These are phyloP conservation scores for Pseudogymnoascus sp. DNA, from an alignment of 2,329 filamentous ascomycete genomes.

Conservation along the genomic window DNA sequence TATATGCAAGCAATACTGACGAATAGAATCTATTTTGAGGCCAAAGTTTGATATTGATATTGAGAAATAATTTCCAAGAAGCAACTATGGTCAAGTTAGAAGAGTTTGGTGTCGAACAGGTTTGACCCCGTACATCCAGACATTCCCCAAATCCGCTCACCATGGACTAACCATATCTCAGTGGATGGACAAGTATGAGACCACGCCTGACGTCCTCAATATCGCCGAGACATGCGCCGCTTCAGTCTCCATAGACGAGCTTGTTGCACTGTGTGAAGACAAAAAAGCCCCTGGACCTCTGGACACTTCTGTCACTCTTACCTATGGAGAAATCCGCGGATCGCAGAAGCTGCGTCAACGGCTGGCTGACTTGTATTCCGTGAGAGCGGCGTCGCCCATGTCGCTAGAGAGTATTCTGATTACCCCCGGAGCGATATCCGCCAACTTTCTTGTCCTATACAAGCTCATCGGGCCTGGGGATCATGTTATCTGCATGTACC, in stretches of 20 bases:
- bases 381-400: constrained; percentile 40
- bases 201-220: constrained; percentile 52
- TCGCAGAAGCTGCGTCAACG: constrained; percentile 55
- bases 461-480: constrained; percentile 63
- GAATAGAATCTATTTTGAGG: neutral
- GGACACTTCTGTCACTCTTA: constrained; percentile 51
- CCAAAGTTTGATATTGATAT: neutral
- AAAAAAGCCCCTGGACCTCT: constrained; percentile 36
- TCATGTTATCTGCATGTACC: constrained; percentile 80
- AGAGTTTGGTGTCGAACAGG: constrained; percentile 28
- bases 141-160: neutral
- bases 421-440: constrained; percentile 71
- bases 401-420: constrained; percentile 61
- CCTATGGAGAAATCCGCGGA: constrained; percentile 66
- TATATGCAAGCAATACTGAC: neutral
- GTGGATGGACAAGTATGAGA: constrained; percentile 58
- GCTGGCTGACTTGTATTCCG: constrained; percentile 58
- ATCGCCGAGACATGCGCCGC: constrained; percentile 73
- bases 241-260: constrained; percentile 63
- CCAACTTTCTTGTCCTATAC: constrained; percentile 77
- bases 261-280: constrained; percentile 51
- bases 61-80: neutral
- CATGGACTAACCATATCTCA: constrained; percentile 24
- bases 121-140: neutral
- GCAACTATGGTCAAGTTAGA: constrained; percentile 34